Evolutionary conservation across 192 early-diverging fungal species (phyloP), one percentile per base, ranked within the genome.

Genomic region (Oehlia diaphana): DNA sequence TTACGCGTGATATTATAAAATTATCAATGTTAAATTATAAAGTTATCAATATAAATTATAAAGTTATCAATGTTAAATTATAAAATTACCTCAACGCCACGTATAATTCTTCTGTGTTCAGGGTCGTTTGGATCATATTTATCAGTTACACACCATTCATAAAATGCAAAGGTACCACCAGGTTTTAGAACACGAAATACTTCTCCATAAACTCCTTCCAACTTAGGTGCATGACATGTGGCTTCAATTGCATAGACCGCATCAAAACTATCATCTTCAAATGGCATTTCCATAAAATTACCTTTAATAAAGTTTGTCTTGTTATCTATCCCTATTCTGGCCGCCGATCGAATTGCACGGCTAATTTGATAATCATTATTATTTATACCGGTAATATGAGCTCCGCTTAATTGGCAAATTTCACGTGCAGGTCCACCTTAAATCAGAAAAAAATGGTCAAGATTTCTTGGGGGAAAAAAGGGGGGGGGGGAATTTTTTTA

Each of bases 241-340:
- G 97, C 97, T 88, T 98, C 97, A 78, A 98, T 96, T n/a, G 96
- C 95, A 83, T 98, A 98, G 2, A 92, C 94, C 66, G 95, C 95
- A 83, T 98, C 97, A 74, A 94, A 96, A 35, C 82, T 72, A 84
- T 88, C 89, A 4, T 93, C 91, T 23, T 91, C 90, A 78, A 97
- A 93, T 13, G 96, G 95, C 92, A 98, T 96, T 74, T 92, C 79
- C 89, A 93, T 90, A 79, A 97, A 98, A 83, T 97, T 92, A 82
- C 96, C 96, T 90, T 91, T 91, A 79, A 87, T 72, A 74, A 89
- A 91, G 21, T 83, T 76, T 10, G 85, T 83, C 47, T 83, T 80
- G 14, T 85, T 74, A 13, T 90, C 84, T 39, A 97, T 90, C 42
- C 92, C 91, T 64, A 85, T 82, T 81, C 90, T 90, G 72, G 85